Evolutionary conservation across 164 flowering plant genomes (phyloP).

Genomic region (grape (Vitis vinifera)): ASM3070453v1 NC_081818.1:530001-530500

Average conservation of each 20-base stretch:
- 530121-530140: slow-evolving; percentile 16
- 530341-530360: slow-evolving; percentile 21
- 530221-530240: slow-evolving; percentile 37
- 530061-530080: slow-evolving; percentile 25
- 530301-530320: slow-evolving; percentile 11
- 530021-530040: slow-evolving; percentile 15
- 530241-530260: slow-evolving; percentile 47
- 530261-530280: slow-evolving; percentile 27
- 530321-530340: slow-evolving; percentile 22
- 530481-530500: slow-evolving; percentile 43
- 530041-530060: slow-evolving; percentile 31
- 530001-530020: slow-evolving; percentile 29
- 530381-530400: slow-evolving; percentile 39
- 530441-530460: slow-evolving; percentile 67
- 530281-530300: slow-evolving; percentile 12
- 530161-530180: slow-evolving; percentile 29
- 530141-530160: slow-evolving; percentile 25
- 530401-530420: slow-evolving; percentile 32
- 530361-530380: slow-evolving; percentile 45
- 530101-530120: slow-evolving; percentile 11
- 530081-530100: slow-evolving; percentile 9
- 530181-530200: slow-evolving; percentile 29
- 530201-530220: slow-evolving; percentile 34
- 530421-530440: slow-evolving; percentile 60
- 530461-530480: slow-evolving; percentile 41